phyloP scores from a whole-genome alignment of 208 protist species.

The Leishmania aethiopica region DNA sequence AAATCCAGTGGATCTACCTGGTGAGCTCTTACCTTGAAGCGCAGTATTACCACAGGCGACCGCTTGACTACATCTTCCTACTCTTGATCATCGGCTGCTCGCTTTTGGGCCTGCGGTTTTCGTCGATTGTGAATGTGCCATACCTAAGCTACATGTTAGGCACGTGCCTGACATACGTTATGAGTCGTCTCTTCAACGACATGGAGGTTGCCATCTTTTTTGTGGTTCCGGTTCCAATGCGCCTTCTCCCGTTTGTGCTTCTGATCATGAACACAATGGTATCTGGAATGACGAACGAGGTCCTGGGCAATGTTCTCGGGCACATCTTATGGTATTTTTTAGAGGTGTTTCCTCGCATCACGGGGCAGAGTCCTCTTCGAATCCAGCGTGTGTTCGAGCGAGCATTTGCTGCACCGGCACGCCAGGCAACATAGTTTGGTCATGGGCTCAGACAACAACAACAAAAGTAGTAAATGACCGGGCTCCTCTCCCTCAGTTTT shows the following conservation, averaged over 20 bases:
- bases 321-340: slow-evolving; percentile 84
- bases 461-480: not conserved
- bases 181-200: slow-evolving; percentile 61
- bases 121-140: slow-evolving; percentile 49
- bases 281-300: slow-evolving; percentile 32
- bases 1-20: slow-evolving; percentile 70
- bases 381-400: slow-evolving; percentile 46
- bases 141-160: slow-evolving; percentile 63
- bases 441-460: not conserved
- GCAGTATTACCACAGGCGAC: slow-evolving; percentile 66
- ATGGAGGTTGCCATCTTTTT: slow-evolving; percentile 58
- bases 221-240: slow-evolving; percentile 53
- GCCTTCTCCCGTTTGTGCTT: slow-evolving; percentile 61
- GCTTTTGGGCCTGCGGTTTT: slow-evolving; percentile 54
- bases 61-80: slow-evolving; percentile 72
- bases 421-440: slow-evolving; percentile 2
- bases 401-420: slow-evolving; percentile 14
- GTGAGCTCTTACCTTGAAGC: slow-evolving; percentile 62
- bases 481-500: not conserved
- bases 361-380: slow-evolving; percentile 57
- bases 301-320: slow-evolving; percentile 60
- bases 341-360: slow-evolving; percentile 89
- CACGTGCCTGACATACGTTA: slow-evolving; percentile 74
- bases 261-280: slow-evolving; percentile 40
- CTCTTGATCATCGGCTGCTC: slow-evolving; percentile 45